phyloP scores from a whole-genome alignment of 805 yeast species.

The Lipomyces kockii region DNA sequence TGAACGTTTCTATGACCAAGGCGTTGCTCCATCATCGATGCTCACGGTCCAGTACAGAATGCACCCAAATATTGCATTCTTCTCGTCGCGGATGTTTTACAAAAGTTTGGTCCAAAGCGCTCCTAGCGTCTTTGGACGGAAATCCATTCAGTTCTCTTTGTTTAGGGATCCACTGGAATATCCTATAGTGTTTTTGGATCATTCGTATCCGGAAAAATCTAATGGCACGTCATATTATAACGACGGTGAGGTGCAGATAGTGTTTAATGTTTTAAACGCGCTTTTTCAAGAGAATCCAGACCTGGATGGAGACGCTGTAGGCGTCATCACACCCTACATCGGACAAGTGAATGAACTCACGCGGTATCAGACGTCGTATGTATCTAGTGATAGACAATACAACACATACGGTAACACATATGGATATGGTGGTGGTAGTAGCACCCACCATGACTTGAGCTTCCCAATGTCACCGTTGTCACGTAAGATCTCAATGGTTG shows the following conservation, averaged over 20 bases:
- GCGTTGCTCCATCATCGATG: slow-evolving; percentile 63
- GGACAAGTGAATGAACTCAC: slow-evolving; percentile 64
- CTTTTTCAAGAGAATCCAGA: not conserved
- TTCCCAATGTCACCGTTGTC: slow-evolving; percentile 44
- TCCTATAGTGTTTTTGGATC: not conserved
- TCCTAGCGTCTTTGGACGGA: slow-evolving; percentile 56
- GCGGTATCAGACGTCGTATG: not conserved
- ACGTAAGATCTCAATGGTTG: slow-evolving; percentile 59
- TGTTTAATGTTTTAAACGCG: not conserved
- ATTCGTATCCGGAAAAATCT: not conserved
- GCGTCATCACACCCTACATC: slow-evolving; percentile 91
- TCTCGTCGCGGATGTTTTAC: slow-evolving; percentile 86
- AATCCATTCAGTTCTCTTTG: not conserved
- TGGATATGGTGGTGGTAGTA: not conserved
- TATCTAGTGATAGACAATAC: not conserved
- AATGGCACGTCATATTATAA: not conserved
- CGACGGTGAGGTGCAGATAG: not conserved
- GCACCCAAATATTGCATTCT: slow-evolving; percentile 88
- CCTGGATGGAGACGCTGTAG: slow-evolving; percentile 52
- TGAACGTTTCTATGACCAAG: slow-evolving; percentile 81
- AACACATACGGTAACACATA: not conserved
- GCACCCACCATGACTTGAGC: not conserved
- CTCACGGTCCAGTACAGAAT: slow-evolving; percentile 93
- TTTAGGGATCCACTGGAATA: not conserved
- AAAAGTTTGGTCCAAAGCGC: slow-evolving; percentile 75